phyloP scores from a whole-genome alignment of 2,329 filamentous ascomycete genomes.

The Aureobasidium mangrovei region DNA sequence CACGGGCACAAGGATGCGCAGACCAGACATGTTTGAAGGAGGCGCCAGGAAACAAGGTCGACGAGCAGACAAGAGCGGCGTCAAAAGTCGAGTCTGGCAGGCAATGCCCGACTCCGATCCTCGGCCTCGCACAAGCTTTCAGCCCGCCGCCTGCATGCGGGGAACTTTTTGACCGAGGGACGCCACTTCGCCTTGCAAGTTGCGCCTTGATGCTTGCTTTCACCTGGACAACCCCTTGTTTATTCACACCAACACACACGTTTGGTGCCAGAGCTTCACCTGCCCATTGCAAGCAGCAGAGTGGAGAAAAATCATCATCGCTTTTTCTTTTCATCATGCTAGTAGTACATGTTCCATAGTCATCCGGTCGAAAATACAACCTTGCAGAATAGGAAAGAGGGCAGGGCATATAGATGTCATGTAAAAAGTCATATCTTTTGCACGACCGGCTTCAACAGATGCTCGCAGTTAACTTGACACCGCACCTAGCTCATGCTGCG shows the following conservation, averaged over 20 bases:
- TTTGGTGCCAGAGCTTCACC: too few relatives aligned
- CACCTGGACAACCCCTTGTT: neutral
- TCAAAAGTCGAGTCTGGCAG: conserved; percentile 1
- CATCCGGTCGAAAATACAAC: neutral
- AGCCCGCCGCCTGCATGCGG: neutral
- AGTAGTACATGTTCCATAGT: conserved; percentile 14
- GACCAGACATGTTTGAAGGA: conserved; percentile 20
- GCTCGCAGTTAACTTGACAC: conserved; percentile 12
- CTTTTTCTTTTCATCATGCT: conserved; percentile 13
- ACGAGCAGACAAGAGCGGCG: neutral
- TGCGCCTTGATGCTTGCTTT: neutral
- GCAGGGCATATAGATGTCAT: conserved; percentile 13
- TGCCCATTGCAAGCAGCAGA: neutral
- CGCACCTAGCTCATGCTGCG: conserved; percentile 8
- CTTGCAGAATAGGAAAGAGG: conserved; percentile 7
- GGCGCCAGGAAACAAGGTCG: neutral
- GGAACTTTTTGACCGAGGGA: neutral
- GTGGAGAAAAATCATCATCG: conserved; percentile 4
- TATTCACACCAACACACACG: neutral
- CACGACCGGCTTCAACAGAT: conserved; percentile 12
- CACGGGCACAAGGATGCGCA: conserved; percentile 48
- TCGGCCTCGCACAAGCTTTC: neutral
- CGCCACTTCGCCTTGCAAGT: neutral
- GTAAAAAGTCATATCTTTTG: conserved; percentile 14
- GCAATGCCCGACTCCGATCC: neutral